Conservation (phyloP, 2,329 filamentous ascomycete species). For the Nannizziopsis barbatae region DNA sequence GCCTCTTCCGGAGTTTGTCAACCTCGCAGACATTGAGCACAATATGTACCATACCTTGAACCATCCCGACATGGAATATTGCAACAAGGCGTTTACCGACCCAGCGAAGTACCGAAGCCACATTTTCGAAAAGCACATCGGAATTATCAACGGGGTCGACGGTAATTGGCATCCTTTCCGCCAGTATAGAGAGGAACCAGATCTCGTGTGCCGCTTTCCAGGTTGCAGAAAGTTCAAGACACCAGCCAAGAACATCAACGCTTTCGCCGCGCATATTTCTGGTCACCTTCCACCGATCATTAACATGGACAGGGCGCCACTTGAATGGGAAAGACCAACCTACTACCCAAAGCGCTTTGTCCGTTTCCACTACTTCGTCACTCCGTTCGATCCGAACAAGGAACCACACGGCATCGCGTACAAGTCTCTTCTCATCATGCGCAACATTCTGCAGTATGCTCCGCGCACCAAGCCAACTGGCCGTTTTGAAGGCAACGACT, state of each 20-base stretch:
- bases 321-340: conserved; percentile 24
- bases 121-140: conserved; percentile 35
- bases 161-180: conserved; percentile 11
- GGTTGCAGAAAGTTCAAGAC: conserved; percentile 29
- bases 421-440: conserved; percentile 37
- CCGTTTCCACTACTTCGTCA: conserved; percentile 33
- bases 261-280: conserved; percentile 32
- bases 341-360: conserved; percentile 33
- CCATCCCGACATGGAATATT: conserved; percentile 6
- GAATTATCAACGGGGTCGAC: conserved; percentile 15
- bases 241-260: conserved; percentile 27
- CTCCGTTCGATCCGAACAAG: conserved; percentile 29
- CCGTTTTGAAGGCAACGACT: conserved; percentile 6
- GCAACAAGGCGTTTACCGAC: conserved; percentile 17
- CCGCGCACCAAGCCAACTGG: conserved; percentile 21
- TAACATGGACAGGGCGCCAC: conserved; percentile 18
- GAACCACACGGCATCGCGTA: conserved; percentile 38
- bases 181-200: conserved; percentile 13
- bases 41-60: conserved; percentile 1
- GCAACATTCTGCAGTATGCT: conserved; percentile 37
- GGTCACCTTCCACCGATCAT: conserved; percentile 14
- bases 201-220: conserved; percentile 30
- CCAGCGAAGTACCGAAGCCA: conserved; percentile 34
- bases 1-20: conserved; percentile 1
- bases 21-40: neutral